Evolutionary conservation across 2,329 filamentous ascomycete species (phyloP), one percentile per base, ranked within the genome.

Genomic region (Aotearoamyces nothofagi): DNA sequence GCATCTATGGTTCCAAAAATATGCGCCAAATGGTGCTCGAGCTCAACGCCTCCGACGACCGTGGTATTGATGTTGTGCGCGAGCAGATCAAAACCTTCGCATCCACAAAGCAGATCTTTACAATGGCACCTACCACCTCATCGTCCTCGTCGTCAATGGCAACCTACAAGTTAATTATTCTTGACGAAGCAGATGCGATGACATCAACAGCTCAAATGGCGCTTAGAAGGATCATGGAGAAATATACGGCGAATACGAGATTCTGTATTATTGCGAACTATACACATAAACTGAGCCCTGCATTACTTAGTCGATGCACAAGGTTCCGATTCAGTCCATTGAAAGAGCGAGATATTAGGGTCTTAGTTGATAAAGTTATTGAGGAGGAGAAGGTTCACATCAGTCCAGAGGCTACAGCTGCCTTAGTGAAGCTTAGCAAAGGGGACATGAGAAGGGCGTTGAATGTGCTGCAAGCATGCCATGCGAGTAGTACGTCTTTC

Each of bases 41-140:
- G 56, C 70, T 98, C 40, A 98, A 98, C 52, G 90, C 90, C 22
- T 93, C 84, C 27, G 90, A 98, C 50, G 90, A 98, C 53, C 70
- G 90, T 55, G 90, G 90, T 47, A 98, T 98, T 52, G 90, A 98
- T 41, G 90, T 98, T 2, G 90, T 98, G 32, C 72, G 86, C 40
- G 90, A 98, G 58, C 90, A 98, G 56, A 98, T 98, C 69, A 98
- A 96, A 66, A 98, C 90, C 0, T 98, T 98, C 57, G 87, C 83
- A 22, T 92, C 81, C 43, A 98, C 90, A 5, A 94, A 92, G 55
- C 90, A 98, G 51, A 98, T 98, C 45, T 98, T 98, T 59, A 63
- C 58, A 9, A 57, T 67, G 49, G 71, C 69, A n/a, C 61, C 67
- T 23, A 61, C 62, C 5, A 57, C 66, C 2, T 56, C 56, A 55